Evolutionary conservation across 192 early-diverging fungal genomes (phyloP).

Genomic region (Entophlyctis luteolus): DNA sequence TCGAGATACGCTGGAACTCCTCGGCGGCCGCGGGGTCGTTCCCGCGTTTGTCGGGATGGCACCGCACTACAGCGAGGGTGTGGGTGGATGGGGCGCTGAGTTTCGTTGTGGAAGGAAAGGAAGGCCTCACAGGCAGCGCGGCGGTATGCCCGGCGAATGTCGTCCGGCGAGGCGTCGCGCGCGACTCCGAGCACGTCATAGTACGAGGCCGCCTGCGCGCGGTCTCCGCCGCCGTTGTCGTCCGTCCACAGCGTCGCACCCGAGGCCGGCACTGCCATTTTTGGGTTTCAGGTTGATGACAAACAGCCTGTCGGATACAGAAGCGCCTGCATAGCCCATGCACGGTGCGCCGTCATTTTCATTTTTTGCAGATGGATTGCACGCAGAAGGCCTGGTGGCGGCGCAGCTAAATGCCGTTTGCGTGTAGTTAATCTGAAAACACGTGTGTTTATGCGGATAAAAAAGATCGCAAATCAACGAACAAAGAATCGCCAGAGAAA

Average conservation of each 20-base stretch:
- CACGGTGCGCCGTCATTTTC: too few relatives aligned
- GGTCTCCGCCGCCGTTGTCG: constrained; percentile 22
- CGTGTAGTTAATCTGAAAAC: too few relatives aligned
- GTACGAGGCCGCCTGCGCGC: constrained; percentile 29
- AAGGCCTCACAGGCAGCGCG: neutral
- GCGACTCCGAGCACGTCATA: constrained; percentile 40
- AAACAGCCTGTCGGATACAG: too few relatives aligned
- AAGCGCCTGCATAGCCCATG: too few relatives aligned
- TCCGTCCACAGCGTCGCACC: constrained; percentile 20
- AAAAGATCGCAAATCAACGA: too few relatives aligned
- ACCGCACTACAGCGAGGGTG: neutral
- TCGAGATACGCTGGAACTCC: constrained; percentile 80
- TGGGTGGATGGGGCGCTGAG: neutral
- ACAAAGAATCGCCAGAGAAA: too few relatives aligned
- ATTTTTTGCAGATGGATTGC: too few relatives aligned
- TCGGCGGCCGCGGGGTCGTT: constrained; percentile 41
- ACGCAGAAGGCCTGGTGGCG: too few relatives aligned
- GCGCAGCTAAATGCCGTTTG: too few relatives aligned
- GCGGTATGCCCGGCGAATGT: constrained; percentile 39
- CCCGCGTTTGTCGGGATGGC: constrained; percentile 57
- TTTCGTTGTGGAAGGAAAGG: neutral
- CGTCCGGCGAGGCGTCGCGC: constrained; percentile 36
- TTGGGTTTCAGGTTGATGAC: too few relatives aligned
- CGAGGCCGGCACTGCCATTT: neutral
- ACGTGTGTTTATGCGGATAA: too few relatives aligned